Percentiles rank a stretch among this genome's conserved stretches.
These are phyloP conservation scores for Rhytidhysteron rufulum DNA, from an alignment of 2,329 filamentous ascomycete species.

Conservation along the genomic window DNA sequence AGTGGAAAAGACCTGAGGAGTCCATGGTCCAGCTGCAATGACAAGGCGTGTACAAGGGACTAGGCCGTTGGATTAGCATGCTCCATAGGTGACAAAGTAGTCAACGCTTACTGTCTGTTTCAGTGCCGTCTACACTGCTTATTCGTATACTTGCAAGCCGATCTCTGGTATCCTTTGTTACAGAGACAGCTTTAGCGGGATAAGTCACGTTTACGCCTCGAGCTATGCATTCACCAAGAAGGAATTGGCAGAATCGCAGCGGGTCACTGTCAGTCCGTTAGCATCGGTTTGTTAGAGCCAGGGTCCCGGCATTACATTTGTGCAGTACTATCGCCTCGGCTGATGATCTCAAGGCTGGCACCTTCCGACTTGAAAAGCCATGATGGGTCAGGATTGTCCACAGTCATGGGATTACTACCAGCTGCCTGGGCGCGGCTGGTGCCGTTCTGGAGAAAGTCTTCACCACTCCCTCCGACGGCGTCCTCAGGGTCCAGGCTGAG, in stretches of 20 bases:
- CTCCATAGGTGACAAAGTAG: background rate
- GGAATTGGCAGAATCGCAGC: constrained; percentile 59
- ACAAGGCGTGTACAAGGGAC: constrained; percentile 64
- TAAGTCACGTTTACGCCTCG: constrained; percentile 65
- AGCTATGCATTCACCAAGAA: constrained; percentile 55
- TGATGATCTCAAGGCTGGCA: constrained; percentile 59
- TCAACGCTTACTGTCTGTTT: constrained; percentile 37
- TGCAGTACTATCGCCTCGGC: constrained; percentile 57
- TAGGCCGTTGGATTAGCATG: constrained; percentile 16
- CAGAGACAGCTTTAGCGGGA: constrained; percentile 54
- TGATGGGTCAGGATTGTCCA: constrained; percentile 40
- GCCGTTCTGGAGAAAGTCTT: constrained; percentile 65
- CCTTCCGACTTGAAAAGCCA: constrained; percentile 59
- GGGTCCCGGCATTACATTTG: constrained; percentile 53
- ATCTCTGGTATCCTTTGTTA: constrained; percentile 50
- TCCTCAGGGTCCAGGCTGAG: constrained; percentile 50
- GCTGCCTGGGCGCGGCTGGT: constrained; percentile 58
- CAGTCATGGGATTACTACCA: constrained; percentile 26
- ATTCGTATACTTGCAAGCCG: constrained; percentile 53
- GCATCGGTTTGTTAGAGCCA: background rate
- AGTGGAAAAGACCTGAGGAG: constrained; percentile 57
- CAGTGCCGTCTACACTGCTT: constrained; percentile 41
- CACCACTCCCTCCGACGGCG: constrained; percentile 44
- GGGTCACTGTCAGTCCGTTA: constrained; percentile 55
- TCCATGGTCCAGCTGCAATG: constrained; percentile 70